Conservation (phyloP, 495 filamentous ascomycete genomes). For the Thermochaetoides thermophila region DNA sequence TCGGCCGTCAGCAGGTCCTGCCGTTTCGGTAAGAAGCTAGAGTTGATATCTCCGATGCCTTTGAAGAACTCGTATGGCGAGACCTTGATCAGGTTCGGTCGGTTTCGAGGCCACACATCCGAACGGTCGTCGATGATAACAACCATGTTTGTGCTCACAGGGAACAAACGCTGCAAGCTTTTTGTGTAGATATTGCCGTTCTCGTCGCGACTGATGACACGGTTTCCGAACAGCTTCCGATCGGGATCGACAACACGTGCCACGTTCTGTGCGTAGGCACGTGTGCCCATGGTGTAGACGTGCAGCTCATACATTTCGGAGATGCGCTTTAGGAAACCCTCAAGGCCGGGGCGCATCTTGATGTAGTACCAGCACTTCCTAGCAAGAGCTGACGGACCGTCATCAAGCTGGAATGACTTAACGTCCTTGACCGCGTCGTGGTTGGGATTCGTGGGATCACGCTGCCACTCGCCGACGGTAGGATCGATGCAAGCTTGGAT, state of each 20-base stretch:
- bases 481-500: conserved; percentile 97
- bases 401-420: conserved; percentile 74
- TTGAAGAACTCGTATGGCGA: conserved; percentile 93
- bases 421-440: conserved; percentile 83
- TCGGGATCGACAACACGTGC: conserved; percentile 87
- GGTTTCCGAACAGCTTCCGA: conserved; percentile 77
- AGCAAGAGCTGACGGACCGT: conserved; percentile 49
- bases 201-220: conserved; percentile 91
- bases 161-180: conserved; percentile 81
- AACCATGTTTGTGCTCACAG: conserved; percentile 96
- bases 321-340: conserved; percentile 66
- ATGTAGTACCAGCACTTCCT: conserved; percentile 88
- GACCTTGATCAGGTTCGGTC: conserved; percentile 87
- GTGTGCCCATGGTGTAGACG: conserved; percentile 97
- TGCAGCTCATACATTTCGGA: conserved; percentile 82
- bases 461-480: conserved; percentile 89
- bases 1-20: conserved; percentile 46
- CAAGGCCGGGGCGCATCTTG: conserved; percentile 87
- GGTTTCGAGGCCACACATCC: conserved; percentile 95
- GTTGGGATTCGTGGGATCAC: conserved; percentile 77
- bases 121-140: conserved; percentile 96
- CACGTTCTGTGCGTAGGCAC: conserved; percentile 83
- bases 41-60: conserved; percentile 97
- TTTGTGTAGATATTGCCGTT: conserved; percentile 86
- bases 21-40: conserved; percentile 84